Conservation (phyloP, 306 rosid genomes). For the barrel medic (Medicago truncatula) region DNA sequence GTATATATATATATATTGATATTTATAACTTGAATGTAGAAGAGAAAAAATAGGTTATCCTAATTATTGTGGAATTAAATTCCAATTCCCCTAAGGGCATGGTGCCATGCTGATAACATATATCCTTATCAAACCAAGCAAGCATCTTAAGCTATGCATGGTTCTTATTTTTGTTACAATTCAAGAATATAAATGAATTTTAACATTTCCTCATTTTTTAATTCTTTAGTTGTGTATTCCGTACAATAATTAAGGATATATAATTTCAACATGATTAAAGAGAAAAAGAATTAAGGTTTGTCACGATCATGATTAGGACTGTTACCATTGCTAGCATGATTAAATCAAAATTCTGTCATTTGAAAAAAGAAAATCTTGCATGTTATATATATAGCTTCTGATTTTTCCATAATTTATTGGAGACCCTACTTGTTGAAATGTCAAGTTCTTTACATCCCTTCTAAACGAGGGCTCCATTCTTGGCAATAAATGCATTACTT, state of each 20-base stretch:
- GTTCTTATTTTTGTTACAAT: conserved; percentile 29
- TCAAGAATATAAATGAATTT: conserved; percentile 16
- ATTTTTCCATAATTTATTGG: conserved; percentile 46
- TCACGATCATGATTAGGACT: conserved; percentile 38
- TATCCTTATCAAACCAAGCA: conserved; percentile 42
- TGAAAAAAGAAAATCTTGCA: background rate
- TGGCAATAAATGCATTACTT: conserved; percentile 36
- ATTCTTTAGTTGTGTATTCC: conserved; percentile 1
- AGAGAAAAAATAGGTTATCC: conserved; percentile 19
- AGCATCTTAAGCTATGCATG: conserved; percentile 37
- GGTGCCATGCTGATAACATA: conserved; percentile 35
- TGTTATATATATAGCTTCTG: conserved; percentile 6
- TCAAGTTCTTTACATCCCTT: conserved; percentile 31
- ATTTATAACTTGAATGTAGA: background rate
- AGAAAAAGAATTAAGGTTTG: background rate
- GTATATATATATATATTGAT: background rate
- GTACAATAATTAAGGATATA: background rate
- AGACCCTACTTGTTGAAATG: conserved; percentile 39
- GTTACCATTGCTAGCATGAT: conserved; percentile 11
- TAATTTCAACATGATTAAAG: background rate
- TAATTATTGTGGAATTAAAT: conserved; percentile 41
- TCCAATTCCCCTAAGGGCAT: conserved; percentile 41
- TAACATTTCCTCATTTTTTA: background rate
- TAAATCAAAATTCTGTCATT: conserved; percentile 26
- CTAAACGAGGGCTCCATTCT: conserved; percentile 41